A percentile compares a stretch with the other conserved stretches of the same genome.
These are phyloP conservation scores for Calendula officinalis DNA, from an alignment of 129 eudicot species.

Conservation along the genomic window DNA sequence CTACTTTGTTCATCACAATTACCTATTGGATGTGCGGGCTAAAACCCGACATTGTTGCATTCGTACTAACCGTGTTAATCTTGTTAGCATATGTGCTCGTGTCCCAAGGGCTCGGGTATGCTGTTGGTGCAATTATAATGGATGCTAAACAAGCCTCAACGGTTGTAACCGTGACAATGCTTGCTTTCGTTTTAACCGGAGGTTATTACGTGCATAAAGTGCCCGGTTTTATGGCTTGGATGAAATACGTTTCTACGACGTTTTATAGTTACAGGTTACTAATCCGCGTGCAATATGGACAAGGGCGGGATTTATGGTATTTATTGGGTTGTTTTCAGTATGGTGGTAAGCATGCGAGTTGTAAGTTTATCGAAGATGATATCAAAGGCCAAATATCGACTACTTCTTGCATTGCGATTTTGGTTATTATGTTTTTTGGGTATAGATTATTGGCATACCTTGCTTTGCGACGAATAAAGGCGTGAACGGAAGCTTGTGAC, in stretches of 20 bases:
- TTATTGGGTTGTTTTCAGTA: constrained; percentile 51
- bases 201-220: constrained; percentile 92
- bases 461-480: constrained; percentile 58
- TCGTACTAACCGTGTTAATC: constrained; percentile 52
- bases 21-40: constrained; percentile 93
- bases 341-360: constrained; percentile 34
- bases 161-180: constrained; percentile 76
- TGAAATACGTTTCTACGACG: constrained; percentile 71
- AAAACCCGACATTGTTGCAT: constrained; percentile 57
- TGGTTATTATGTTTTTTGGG: constrained; percentile 71
- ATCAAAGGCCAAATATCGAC: constrained; percentile 62
- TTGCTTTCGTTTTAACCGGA: constrained; percentile 83
- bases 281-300: constrained; percentile 74
- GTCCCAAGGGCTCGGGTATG: constrained; percentile 86
- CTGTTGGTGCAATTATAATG: constrained; percentile 87
- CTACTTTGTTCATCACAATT: constrained; percentile 59
- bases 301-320: constrained; percentile 49
- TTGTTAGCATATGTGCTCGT: constrained; percentile 72
- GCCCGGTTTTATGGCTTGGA: constrained; percentile 70
- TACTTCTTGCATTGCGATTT: constrained; percentile 32
- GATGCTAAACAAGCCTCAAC: constrained; percentile 91
- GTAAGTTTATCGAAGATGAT: constrained; percentile 74
- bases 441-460: constrained; percentile 80
- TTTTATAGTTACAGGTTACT: constrained; percentile 78
- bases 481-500: constrained; percentile 26